Percentiles rank a stretch among this genome's conserved stretches.
Evolutionary conservation across 305 asterid species (phyloP).

Genomic region (Solanum hybrid): DNA sequence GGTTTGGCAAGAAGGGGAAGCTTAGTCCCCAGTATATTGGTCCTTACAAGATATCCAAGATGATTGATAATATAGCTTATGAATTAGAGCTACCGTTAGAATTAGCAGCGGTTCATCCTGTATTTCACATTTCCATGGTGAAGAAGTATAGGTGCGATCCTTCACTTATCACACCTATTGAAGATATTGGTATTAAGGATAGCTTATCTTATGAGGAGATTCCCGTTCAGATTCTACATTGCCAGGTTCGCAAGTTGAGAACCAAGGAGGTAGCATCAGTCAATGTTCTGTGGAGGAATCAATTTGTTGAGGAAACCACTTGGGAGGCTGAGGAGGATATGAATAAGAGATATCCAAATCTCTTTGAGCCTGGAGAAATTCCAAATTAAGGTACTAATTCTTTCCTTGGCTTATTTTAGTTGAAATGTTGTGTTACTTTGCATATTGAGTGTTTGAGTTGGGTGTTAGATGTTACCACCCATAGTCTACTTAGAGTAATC

Average conservation of each 20-base stretch:
- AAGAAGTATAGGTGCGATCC: not conserved
- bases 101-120: not conserved
- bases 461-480: not conserved
- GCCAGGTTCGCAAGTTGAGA: not conserved
- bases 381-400: not conserved
- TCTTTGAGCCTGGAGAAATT: not conserved
- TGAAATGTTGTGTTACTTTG: not conserved
- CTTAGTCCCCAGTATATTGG: not conserved
- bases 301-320: not conserved
- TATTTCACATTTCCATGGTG: not conserved
- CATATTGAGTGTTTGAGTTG: not conserved
- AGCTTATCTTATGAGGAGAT: not conserved
- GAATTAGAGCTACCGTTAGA: not conserved
- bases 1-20: not conserved
- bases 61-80: not conserved
- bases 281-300: not conserved
- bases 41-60: not conserved
- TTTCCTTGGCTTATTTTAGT: not conserved
- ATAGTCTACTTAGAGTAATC: not conserved
- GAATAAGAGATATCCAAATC: not conserved
- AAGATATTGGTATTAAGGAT: not conserved
- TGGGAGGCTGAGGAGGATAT: not conserved
- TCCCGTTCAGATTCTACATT: not conserved
- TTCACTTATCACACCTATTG: not conserved
- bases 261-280: not conserved